Percentiles rank a stretch among this genome's conserved stretches.
Conservation (phyloP, 2,329 filamentous ascomycete genomes). For the Capronia coronata region DNA sequence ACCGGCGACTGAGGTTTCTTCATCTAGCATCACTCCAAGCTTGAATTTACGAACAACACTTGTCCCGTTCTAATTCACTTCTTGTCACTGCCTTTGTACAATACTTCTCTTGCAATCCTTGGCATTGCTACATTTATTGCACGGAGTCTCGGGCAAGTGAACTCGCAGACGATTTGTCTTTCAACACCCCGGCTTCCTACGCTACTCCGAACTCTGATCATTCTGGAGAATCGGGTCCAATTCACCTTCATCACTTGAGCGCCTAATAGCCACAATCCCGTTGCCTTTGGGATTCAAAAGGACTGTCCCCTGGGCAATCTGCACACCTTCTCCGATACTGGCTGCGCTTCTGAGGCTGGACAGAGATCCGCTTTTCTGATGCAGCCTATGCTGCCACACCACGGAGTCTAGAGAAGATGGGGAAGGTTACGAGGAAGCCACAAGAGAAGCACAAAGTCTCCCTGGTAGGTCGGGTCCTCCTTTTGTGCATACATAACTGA, state of each 20-base stretch:
- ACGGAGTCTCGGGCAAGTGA: constrained; percentile 6
- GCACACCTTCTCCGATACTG: background rate
- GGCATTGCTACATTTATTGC: constrained; percentile 1
- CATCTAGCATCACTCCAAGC: constrained; percentile 8
- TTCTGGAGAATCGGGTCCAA: background rate
- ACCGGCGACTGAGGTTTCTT: background rate
- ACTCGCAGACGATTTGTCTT: constrained; percentile 1
- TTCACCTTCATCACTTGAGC: background rate
- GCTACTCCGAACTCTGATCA: background rate
- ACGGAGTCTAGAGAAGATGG: constrained; percentile 35
- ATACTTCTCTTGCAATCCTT: constrained; percentile 3
- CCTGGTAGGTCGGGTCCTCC: constrained; percentile 37
- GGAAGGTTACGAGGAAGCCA: constrained; percentile 50
- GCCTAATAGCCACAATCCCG: background rate
- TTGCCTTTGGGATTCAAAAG: background rate
- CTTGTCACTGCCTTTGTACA: constrained; percentile 10
- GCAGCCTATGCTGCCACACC: constrained; percentile 21
- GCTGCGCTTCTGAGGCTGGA: constrained; percentile 11
- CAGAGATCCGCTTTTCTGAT: constrained; percentile 15
- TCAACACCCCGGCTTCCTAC: background rate
- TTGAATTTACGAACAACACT: background rate
- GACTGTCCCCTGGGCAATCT: background rate
- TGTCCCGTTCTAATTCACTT: constrained; percentile 7
- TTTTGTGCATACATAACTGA: constrained; percentile 5
- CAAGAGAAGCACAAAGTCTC: constrained; percentile 48